Base-by-base conservation (phyloP, 768 basidiomycete genomes). In the Tephrocybe sp. region DNA sequence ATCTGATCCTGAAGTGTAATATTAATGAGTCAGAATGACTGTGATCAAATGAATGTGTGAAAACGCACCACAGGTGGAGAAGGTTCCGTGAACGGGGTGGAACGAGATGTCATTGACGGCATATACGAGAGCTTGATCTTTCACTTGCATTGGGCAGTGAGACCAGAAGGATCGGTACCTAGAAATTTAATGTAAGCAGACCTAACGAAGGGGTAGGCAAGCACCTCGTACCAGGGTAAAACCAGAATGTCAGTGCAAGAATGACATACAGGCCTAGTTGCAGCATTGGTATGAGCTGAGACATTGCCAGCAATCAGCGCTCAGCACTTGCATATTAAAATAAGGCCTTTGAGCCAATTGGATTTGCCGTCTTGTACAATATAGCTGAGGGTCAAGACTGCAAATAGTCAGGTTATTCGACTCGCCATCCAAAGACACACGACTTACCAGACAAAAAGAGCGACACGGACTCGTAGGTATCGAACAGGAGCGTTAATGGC, bases 311-410 rank as follows among this genome's bases (percentile, higher is more conserved):
- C 6, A 11, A 29, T 5, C 5, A 29, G 27, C 6, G 27, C 5
- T 5, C 6, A 11, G 11, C 27, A 29, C 79, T 53, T 64, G 82
- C 84, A 79, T 73, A 88, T 84, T 16, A 92, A 57, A 24, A 78
- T 68, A 57, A 76, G 73, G 2, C 90, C 91, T 66, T 95, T 92
- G n/a, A 97, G 74, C 74, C 93, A 97, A 64, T 94, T 95, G 23
- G 86, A 89, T 61, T 82, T 88, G 11, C 92, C 92, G 57, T 97
- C 94, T 42, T 82, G 78, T 4, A 94, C 79, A 16, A 86, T 83
- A 60, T 89, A 91, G 61, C 88, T 89, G 67, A 95, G 89, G 3
- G 88, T 88, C 57, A 91, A 70, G 11, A 91, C 85, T 86, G 48
- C 15, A 25, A 46, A 29, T n/a, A 10, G n/a, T 42, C 4, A 18